Percentiles rank a stretch among this genome's conserved stretches.
These are phyloP conservation scores for Abortiporus biennis DNA, from an alignment of 1,284 basidiomycete species.

Conservation along the genomic window DNA sequence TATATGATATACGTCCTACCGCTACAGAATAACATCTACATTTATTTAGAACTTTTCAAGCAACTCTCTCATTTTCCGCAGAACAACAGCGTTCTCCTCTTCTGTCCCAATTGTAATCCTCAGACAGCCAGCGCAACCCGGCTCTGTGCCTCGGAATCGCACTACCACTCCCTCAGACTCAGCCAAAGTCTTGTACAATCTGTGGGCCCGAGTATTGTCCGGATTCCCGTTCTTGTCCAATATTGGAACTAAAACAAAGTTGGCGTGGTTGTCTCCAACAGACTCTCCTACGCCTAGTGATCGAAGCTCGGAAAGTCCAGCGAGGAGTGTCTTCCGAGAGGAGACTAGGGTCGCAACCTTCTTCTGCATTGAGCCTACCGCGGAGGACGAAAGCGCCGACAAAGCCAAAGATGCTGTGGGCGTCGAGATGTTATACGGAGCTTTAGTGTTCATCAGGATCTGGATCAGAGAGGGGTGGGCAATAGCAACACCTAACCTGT, in stretches of 20 bases:
- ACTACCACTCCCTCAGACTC: constrained; percentile 88
- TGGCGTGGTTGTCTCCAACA: constrained; percentile 86
- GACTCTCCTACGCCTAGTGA: constrained; percentile 61
- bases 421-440: constrained; percentile 94
- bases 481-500: constrained; percentile 86
- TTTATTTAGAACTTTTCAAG: constrained; percentile 32
- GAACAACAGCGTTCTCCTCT: constrained; percentile 66
- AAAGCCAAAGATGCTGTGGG: constrained; percentile 85
- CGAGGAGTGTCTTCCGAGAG: constrained; percentile 53
- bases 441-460: constrained; percentile 93
- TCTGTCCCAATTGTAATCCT: constrained; percentile 88
- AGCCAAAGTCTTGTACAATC: constrained; percentile 81
- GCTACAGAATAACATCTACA: no score
- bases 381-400: constrained; percentile 59
- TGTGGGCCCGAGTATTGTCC: constrained; percentile 65
- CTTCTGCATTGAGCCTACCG: constrained; percentile 59
- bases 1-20: no score
- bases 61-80: constrained; percentile 43
- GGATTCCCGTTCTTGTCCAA: constrained; percentile 47
- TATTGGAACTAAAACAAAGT: constrained; percentile 87
- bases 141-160: constrained; percentile 81
- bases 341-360: constrained; percentile 59
- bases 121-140: constrained; percentile 85
- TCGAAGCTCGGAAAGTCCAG: constrained; percentile 36
- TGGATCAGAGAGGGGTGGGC: constrained; percentile 89